Evolutionary conservation across 2,329 filamentous ascomycete genomes (phyloP).

Genomic region (Curvularia sp.): DNA sequence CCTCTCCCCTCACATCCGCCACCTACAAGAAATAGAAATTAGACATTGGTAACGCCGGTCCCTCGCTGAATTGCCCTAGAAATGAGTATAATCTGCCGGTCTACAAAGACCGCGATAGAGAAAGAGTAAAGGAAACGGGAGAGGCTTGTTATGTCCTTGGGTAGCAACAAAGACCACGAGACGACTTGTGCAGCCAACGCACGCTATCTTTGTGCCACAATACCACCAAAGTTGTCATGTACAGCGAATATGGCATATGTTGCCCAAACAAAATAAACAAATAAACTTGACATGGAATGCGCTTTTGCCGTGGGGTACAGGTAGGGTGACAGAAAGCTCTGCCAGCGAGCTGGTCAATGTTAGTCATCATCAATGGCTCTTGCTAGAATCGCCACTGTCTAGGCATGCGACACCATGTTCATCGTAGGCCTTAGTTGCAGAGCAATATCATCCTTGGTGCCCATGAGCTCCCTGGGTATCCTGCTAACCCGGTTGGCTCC

Average conservation of each 20-base stretch:
- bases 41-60: constrained; percentile 32
- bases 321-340: constrained; percentile 31
- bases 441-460: constrained; percentile 72
- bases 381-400: constrained; percentile 19
- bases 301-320: constrained; percentile 30
- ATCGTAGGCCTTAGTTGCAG: constrained; percentile 64
- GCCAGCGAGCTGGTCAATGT: constrained; percentile 40
- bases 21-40: constrained; percentile 31
- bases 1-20: constrained; percentile 3
- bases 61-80: constrained; percentile 28
- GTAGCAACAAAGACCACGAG: constrained; percentile 8
- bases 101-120: constrained; percentile 25
- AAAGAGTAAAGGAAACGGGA: constrained; percentile 16
- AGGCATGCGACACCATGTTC: constrained; percentile 54
- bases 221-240: constrained; percentile 41
- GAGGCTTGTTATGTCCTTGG: constrained; percentile 12
- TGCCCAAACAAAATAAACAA: constrained; percentile 15
- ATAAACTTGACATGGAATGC: constrained; percentile 24
- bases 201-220: constrained; percentile 40
- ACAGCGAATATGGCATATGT: constrained; percentile 20
- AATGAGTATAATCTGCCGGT: constrained; percentile 24
- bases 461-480: constrained; percentile 81
- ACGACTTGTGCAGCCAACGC: constrained; percentile 24
- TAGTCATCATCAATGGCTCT: constrained; percentile 18
- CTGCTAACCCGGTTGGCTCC: constrained; percentile 88